A percentile compares a stretch with the other conserved stretches of the same genome.
Evolutionary conservation across 2,329 filamentous ascomycete species (phyloP).

Genomic region (Epichloe festucae): DNA sequence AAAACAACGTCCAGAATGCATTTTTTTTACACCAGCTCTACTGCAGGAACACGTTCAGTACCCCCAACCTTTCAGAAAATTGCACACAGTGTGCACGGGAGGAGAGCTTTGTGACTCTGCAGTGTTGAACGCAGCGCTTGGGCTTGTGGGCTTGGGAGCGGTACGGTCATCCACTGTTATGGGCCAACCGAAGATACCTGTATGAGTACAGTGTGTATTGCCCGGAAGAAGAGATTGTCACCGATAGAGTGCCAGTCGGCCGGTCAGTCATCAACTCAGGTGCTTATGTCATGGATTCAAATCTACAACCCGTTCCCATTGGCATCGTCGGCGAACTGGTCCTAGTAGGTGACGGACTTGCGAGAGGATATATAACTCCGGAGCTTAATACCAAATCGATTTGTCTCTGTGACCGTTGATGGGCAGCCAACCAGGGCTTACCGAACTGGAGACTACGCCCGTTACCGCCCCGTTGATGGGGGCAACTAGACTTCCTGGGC

Average conservation of each 20-base stretch:
- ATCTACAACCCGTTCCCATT: not conserved
- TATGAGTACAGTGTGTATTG: no score
- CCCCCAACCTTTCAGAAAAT: not conserved
- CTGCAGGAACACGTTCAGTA: not conserved
- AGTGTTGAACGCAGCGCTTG: conserved; percentile 2
- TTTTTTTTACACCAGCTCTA: not conserved
- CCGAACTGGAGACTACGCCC: not conserved
- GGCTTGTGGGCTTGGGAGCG: not conserved
- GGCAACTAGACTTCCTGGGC: not conserved
- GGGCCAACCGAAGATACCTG: conserved; percentile 7
- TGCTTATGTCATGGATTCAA: not conserved
- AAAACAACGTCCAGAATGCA: not conserved
- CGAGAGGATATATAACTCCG: not conserved
- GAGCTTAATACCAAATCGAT: not conserved
- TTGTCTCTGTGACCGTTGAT: not conserved
- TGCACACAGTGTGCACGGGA: not conserved
- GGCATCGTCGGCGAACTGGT: conserved; percentile 1
- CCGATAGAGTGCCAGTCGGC: not conserved
- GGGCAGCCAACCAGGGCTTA: not conserved
- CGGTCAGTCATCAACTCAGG: not conserved
- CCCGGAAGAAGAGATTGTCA: not conserved
- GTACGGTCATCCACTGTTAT: conserved; percentile 7
- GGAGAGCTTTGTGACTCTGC: not conserved
- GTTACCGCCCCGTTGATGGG: not conserved
- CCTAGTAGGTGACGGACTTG: not conserved